phyloP scores from a whole-genome alignment of 805 yeast genomes.

The Candida silvicultrix region DNA sequence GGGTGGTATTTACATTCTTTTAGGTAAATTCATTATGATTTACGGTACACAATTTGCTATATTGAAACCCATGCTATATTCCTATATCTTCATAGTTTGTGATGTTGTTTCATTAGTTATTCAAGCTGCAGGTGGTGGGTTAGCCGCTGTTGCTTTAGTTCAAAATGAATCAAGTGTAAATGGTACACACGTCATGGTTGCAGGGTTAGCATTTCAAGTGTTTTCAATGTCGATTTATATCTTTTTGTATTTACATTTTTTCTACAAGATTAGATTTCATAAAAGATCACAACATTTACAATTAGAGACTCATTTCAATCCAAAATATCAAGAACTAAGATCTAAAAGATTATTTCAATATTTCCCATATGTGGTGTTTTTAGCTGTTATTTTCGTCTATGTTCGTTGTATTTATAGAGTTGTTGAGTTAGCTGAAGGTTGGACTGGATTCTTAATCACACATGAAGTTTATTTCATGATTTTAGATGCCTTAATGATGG shows the following conservation, averaged over 20 bases:
- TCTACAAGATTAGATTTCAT: slow-evolving; percentile 30
- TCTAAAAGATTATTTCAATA: slow-evolving; percentile 28
- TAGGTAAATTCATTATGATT: slow-evolving; percentile 61
- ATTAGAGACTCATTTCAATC: slow-evolving; percentile 28
- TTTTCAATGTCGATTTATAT: slow-evolving; percentile 59
- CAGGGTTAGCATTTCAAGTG: slow-evolving; percentile 75
- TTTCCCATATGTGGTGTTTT: slow-evolving; percentile 39
- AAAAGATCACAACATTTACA: slow-evolving; percentile 18
- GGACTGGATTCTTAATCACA: slow-evolving; percentile 58
- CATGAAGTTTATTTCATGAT: slow-evolving; percentile 54
- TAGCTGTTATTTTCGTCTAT: slow-evolving; percentile 47
- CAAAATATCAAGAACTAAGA: slow-evolving; percentile 30
- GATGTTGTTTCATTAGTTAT: slow-evolving; percentile 59
- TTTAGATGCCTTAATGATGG: slow-evolving; percentile 59
- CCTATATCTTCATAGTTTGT: slow-evolving; percentile 57
- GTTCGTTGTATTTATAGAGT: slow-evolving; percentile 70
- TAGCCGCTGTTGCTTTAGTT: slow-evolving; percentile 44
- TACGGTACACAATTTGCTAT: slow-evolving; percentile 50
- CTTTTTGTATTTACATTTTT: slow-evolving; percentile 40
- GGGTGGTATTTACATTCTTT: slow-evolving; percentile 74
- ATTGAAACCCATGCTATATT: slow-evolving; percentile 51
- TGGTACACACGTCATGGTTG: slow-evolving; percentile 71
- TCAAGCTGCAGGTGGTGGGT: slow-evolving; percentile 77
- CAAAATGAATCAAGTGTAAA: slow-evolving; percentile 22
- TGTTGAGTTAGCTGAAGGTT: slow-evolving; percentile 66